Conservation (phyloP, 495 filamentous ascomycete species). For the Xylaria venustula region DNA sequence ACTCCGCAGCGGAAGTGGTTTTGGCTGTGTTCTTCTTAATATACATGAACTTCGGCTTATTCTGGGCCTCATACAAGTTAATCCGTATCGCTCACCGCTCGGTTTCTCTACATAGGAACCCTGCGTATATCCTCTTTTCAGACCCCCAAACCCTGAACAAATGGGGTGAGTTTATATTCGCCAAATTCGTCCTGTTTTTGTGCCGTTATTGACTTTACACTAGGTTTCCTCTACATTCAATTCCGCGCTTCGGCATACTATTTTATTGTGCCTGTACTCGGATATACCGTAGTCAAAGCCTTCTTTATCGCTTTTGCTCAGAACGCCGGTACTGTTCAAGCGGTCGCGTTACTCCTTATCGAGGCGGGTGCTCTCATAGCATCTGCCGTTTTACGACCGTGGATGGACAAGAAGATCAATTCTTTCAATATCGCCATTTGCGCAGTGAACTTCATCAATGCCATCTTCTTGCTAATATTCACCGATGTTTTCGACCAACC, state of each 20-base stretch:
- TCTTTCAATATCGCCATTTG: slow-evolving; percentile 93
- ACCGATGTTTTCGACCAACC: slow-evolving; percentile 80
- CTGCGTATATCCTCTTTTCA: slow-evolving; percentile 95
- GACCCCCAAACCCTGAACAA: slow-evolving; percentile 91
- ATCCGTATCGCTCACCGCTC: slow-evolving; percentile 85
- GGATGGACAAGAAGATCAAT: slow-evolving; percentile 99
- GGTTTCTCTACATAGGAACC: slow-evolving; percentile 87
- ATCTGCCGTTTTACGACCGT: slow-evolving; percentile 79
- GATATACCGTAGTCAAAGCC: slow-evolving; percentile 79
- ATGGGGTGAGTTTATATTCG: slow-evolving; percentile 58
- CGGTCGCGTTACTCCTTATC: slow-evolving; percentile 79
- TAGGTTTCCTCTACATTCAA: slow-evolving; percentile 90
- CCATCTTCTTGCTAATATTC: slow-evolving; percentile 80
- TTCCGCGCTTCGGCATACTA: slow-evolving; percentile 97
- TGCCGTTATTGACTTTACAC: neutral
- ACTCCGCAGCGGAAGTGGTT: slow-evolving; percentile 84
- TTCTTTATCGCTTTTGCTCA: slow-evolving; percentile 91
- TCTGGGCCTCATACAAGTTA: slow-evolving; percentile 87
- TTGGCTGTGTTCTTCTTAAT: slow-evolving; percentile 88
- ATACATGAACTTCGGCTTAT: slow-evolving; percentile 72
- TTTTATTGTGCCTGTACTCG: slow-evolving; percentile 81
- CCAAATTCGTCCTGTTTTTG: neutral
- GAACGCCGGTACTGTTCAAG: slow-evolving; percentile 68
- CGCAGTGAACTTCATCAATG: slow-evolving; percentile 85
- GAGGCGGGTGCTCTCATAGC: slow-evolving; percentile 79